phyloP scores from a whole-genome alignment of 352 stramenopile genomes.

The Globisporangium perplexum region DNA sequence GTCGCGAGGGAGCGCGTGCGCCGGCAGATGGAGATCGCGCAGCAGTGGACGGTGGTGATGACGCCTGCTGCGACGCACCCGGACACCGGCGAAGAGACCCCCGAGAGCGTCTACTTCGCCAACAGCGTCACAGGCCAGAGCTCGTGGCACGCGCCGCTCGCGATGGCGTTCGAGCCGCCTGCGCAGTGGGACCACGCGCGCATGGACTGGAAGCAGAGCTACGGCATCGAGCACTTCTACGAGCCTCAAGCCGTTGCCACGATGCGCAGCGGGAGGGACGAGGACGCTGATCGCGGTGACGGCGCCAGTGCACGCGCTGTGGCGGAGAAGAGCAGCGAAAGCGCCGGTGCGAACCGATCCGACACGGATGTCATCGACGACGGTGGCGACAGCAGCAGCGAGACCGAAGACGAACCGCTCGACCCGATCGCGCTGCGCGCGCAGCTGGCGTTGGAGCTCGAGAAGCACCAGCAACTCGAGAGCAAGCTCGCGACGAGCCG shows the following conservation, averaged over 20 bases:
- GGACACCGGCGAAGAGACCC: conserved; percentile 2
- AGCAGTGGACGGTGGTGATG: conserved; percentile 49
- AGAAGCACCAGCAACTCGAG: conserved; percentile 22
- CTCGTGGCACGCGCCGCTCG: conserved; percentile 44
- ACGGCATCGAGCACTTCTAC: conserved; percentile 47
- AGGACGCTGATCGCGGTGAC: conserved; percentile 4
- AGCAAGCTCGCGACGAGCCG: conserved; percentile 26
- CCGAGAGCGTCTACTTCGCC: conserved; percentile 43
- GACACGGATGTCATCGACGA: conserved; percentile 13
- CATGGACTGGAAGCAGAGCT: conserved; percentile 57
- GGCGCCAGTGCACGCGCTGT: no score
- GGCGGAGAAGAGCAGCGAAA: conserved; percentile 4
- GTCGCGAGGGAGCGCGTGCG: conserved; percentile 32
- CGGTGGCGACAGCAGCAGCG: conserved; percentile 13
- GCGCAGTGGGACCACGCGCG: conserved; percentile 37
- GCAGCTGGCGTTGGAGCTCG: conserved; percentile 34
- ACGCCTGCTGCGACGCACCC: conserved; percentile 7
- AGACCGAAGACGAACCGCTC: conserved; percentile 18
- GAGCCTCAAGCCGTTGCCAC: neutral
- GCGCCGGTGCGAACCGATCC: conserved; percentile 13
- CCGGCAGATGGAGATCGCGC: conserved; percentile 30
- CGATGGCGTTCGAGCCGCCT: conserved; percentile 56
- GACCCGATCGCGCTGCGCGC: conserved; percentile 42
- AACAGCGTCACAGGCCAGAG: conserved; percentile 52
- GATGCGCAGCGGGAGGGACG: neutral